Percentiles rank a stretch among this genome's conserved stretches.
Evolutionary conservation across 192 early-diverging fungal species (phyloP).

Genomic region (Coemansia sp.): DNA sequence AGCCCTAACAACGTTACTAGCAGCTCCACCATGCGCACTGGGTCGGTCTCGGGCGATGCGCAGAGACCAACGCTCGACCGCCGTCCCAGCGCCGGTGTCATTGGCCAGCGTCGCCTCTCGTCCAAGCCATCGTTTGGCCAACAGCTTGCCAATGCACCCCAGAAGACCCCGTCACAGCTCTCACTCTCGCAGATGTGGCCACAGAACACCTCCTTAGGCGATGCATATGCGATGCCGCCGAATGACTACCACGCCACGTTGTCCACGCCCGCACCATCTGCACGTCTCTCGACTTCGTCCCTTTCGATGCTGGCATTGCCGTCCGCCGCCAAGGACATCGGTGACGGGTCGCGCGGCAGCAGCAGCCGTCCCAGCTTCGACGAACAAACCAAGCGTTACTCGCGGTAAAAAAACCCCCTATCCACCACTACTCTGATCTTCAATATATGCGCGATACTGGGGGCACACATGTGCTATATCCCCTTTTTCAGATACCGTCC

Average conservation of each 20-base stretch:
- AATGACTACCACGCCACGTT: conserved; percentile 27
- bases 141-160: conserved; percentile 17
- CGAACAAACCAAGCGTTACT: conserved; percentile 14
- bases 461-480: too few species aligned
- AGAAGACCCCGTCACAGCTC: conserved; percentile 42
- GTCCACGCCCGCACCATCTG: conserved; percentile 46
- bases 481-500: too few species aligned
- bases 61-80: conserved; percentile 32
- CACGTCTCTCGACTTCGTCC: conserved; percentile 41
- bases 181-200: conserved; percentile 45
- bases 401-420: too few species aligned
- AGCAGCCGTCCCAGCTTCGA: conserved; percentile 15
- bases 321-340: background rate
- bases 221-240: conserved; percentile 2
- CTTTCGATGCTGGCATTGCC: conserved; percentile 37
- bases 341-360: background rate
- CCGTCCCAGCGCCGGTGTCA: conserved; percentile 49
- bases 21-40: conserved; percentile 1
- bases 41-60: background rate
- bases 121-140: conserved; percentile 41
- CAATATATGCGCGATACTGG: too few species aligned
- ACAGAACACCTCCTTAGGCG: conserved; percentile 11
- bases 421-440: too few species aligned
- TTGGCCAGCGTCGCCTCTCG: conserved; percentile 52
- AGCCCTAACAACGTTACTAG: conserved; percentile 6